These are phyloP conservation scores for Suillus variegatus DNA, from an alignment of 768 basidiomycete species.

Conservation along the genomic window DNA sequence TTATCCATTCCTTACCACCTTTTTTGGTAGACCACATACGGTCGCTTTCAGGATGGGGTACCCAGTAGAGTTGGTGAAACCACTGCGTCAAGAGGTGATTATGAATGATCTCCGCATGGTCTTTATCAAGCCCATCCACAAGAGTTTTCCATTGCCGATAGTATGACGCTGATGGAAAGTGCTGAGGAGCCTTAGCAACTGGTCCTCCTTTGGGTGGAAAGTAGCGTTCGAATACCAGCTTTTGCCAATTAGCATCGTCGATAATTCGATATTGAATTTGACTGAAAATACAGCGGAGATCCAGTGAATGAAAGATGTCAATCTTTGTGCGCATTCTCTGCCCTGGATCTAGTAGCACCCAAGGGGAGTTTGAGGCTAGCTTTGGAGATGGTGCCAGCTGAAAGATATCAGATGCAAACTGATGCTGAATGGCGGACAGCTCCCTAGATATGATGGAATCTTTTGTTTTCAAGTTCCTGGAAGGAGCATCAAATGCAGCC, in stretches of 20 bases:
- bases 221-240: background rate
- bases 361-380: background rate
- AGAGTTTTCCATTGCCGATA: too few species aligned
- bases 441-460: background rate
- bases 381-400: background rate
- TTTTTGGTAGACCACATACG: too few species aligned
- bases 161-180: background rate
- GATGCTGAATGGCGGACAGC: background rate
- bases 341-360: background rate
- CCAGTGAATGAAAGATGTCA: background rate
- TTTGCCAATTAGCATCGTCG: background rate
- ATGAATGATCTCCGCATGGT: too few species aligned
- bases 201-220: background rate
- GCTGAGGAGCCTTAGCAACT: background rate
- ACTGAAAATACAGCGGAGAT: background rate
- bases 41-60: too few species aligned
- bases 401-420: background rate
- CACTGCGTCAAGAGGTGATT: too few species aligned
- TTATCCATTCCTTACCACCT: too few species aligned
- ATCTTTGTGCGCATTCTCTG: background rate
- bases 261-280: background rate
- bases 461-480: background rate
- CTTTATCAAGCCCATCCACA: too few species aligned
- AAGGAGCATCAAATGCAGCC: too few species aligned
- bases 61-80: too few species aligned